These are phyloP conservation scores for Begonia masoniana DNA, from an alignment of 306 rosid genomes.

Conservation along the genomic window DNA sequence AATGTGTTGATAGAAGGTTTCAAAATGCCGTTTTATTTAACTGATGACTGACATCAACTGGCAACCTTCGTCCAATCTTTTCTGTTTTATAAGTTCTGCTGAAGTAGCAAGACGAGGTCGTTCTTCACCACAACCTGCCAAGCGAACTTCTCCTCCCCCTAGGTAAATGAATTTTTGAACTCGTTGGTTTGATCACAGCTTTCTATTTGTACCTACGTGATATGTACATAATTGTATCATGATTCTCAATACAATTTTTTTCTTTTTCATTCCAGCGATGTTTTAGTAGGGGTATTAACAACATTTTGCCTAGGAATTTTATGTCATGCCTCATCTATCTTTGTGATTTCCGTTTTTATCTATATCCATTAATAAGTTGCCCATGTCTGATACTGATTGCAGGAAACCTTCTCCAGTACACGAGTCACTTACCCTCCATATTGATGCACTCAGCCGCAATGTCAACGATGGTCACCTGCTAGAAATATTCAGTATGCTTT, in stretches of 20 bases:
- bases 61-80: constrained; percentile 1
- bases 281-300: not conserved
- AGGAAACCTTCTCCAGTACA: constrained; percentile 86
- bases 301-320: not conserved
- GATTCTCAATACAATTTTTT: not conserved
- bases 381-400: constrained; percentile 9
- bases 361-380: not conserved
- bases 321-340: not conserved
- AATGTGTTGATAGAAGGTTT: no score
- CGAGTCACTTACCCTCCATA: constrained; percentile 74
- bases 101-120: constrained; percentile 57
- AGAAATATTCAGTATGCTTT: constrained; percentile 77
- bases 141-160: constrained; percentile 65
- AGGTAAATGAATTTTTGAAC: constrained; percentile 21
- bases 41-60: not conserved
- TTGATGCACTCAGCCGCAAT: constrained; percentile 86
- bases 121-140: constrained; percentile 50
- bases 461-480: constrained; percentile 89
- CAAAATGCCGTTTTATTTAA: not conserved
- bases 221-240: not conserved
- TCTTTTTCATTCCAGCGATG: not conserved
- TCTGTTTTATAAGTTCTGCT: constrained; percentile 16
- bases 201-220: not conserved
- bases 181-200: no score
- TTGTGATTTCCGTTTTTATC: not conserved